phyloP scores from a whole-genome alignment of 2,329 filamentous ascomycete genomes.

The Fusarium hostae region DNA sequence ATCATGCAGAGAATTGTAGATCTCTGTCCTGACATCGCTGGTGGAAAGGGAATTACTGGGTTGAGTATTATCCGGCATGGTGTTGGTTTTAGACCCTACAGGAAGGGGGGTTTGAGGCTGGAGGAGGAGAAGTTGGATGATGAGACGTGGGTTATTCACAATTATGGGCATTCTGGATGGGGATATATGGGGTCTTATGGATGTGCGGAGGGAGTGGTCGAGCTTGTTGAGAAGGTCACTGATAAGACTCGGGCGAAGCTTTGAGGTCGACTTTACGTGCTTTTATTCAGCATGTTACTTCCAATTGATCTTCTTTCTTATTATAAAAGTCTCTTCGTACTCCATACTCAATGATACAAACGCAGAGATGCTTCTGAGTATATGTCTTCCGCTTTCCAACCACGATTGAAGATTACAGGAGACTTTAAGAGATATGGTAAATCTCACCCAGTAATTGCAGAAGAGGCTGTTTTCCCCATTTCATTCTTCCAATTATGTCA shows the following conservation, averaged over 20 bases:
- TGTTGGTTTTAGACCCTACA: slow-evolving; percentile 81
- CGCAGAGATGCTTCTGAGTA: rapidly evolving
- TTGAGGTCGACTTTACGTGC: not conserved
- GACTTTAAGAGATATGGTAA: rapidly evolving
- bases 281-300: too few relatives aligned
- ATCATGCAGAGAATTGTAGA: slow-evolving; percentile 83
- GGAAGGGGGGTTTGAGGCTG: slow-evolving; percentile 77
- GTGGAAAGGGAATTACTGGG: slow-evolving; percentile 74
- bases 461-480: rapidly evolving
- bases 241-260: slow-evolving; percentile 44
- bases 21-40: slow-evolving; percentile 71
- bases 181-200: slow-evolving; percentile 79
- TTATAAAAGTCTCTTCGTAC: rapidly evolving
- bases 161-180: slow-evolving; percentile 83
- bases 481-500: too few relatives aligned
- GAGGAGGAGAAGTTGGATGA: slow-evolving; percentile 67
- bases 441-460: not conserved
- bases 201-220: slow-evolving; percentile 73
- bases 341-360: rapidly evolving
- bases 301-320: rapidly evolving
- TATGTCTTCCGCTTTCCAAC: not conserved
- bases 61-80: slow-evolving; percentile 82
- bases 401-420: not conserved
- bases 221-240: slow-evolving; percentile 73
- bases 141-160: slow-evolving; percentile 75